These are phyloP conservation scores for Penicillium maclennaniae DNA, from an alignment of 495 filamentous ascomycete species.

Conservation along the genomic window DNA sequence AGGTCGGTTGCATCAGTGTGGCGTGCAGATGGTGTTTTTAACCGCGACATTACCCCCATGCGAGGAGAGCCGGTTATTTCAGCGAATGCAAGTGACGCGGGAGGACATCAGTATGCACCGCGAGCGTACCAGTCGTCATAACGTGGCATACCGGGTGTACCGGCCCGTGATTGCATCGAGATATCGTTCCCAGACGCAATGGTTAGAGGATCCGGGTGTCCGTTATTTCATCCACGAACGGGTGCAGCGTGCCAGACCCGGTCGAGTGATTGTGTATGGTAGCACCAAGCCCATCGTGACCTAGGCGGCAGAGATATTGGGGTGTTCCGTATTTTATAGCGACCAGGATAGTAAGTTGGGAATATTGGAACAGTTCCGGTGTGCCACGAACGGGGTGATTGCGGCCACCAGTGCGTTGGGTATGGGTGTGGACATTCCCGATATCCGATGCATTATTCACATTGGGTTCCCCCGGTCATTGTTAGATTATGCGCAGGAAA, in stretches of 20 bases:
- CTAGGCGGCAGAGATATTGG: constrained; percentile 1
- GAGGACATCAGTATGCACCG: not conserved
- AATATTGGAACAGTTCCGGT: constrained; percentile 9
- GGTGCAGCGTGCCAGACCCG: not conserved
- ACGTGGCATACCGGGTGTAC: not conserved
- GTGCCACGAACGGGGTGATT: constrained; percentile 1
- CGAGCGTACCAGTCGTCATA: not conserved
- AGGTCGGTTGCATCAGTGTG: constrained; percentile 1
- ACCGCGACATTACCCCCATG: constrained; percentile 17
- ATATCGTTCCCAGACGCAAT: not conserved
- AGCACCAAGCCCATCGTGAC: not conserved
- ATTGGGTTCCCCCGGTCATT: constrained; percentile 7
- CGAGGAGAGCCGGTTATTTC: constrained; percentile 9
- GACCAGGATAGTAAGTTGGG: not conserved
- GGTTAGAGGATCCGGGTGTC: constrained; percentile 1
- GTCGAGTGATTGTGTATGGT: not conserved
- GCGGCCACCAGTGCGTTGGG: constrained; percentile 21
- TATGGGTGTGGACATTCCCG: constrained; percentile 19
- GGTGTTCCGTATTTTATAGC: constrained; percentile 1
- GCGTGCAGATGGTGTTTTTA: constrained; percentile 20
- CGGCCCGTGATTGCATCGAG: not conserved
- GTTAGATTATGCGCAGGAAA: constrained; percentile 24
- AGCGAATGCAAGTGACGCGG: not conserved
- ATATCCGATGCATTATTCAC: constrained; percentile 20
- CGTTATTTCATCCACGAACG: not conserved